These are phyloP conservation scores for Ceratonia siliqua DNA, from an alignment of 306 rosid genomes.

Conservation along the genomic window DNA sequence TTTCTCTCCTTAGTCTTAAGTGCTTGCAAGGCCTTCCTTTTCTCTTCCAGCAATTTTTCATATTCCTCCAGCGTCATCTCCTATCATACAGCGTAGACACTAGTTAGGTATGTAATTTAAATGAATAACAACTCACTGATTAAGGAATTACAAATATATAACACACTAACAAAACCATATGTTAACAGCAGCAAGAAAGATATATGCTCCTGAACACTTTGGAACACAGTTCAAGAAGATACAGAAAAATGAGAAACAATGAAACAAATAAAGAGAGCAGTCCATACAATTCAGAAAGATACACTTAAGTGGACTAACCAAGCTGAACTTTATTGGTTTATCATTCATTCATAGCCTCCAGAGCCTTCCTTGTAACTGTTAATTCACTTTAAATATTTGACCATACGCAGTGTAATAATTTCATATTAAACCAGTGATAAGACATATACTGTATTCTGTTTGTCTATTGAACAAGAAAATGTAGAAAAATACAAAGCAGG, in stretches of 20 bases:
- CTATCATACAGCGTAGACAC: constrained; percentile 31
- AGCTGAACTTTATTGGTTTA: neutral
- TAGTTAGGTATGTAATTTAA: neutral
- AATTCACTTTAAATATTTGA: neutral
- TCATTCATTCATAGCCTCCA: neutral
- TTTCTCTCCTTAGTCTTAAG: constrained; percentile 74
- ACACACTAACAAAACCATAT: neutral
- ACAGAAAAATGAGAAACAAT: neutral
- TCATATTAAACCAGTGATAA: neutral
- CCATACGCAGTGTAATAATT: neutral
- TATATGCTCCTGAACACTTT: neutral
- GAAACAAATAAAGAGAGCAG: neutral
- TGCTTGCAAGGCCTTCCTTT: constrained; percentile 70
- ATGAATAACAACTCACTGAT: neutral
- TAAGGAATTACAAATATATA: neutral
- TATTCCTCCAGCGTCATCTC: constrained; percentile 97
- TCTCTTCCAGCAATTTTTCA: constrained; percentile 85
- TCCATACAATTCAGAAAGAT: neutral
- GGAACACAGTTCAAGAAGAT: neutral
- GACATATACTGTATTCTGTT: neutral
- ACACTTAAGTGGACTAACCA: neutral
- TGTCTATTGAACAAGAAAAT: neutral
- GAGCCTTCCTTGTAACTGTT: neutral
- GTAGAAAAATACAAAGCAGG: neutral
- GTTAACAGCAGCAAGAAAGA: neutral